A percentile compares a stretch with the other conserved stretches of the same genome.
phyloP scores from a whole-genome alignment of 176 grass and related monocot genomes.

The Chloris gayana region DNA sequence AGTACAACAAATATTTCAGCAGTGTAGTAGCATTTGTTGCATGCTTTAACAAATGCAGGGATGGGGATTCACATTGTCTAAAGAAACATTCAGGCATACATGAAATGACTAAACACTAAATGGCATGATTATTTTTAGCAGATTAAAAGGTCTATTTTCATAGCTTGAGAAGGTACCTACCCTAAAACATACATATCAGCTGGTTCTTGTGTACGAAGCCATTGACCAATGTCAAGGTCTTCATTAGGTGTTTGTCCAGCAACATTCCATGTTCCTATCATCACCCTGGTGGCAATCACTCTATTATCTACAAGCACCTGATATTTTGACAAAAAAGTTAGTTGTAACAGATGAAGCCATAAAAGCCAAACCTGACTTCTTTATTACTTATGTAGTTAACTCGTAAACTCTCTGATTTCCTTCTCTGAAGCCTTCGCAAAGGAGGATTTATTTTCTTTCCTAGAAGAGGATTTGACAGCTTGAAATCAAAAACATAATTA shows the following conservation, averaged over 20 bases:
- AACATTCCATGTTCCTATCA: slow-evolving; percentile 38
- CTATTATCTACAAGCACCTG: slow-evolving; percentile 13
- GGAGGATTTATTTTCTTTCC: slow-evolving; percentile 24
- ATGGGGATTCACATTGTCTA: background rate
- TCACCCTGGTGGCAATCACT: slow-evolving; percentile 47
- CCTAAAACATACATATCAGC: slow-evolving; percentile 35
- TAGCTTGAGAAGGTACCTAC: slow-evolving; percentile 38
- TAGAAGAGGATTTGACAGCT: slow-evolving; percentile 8
- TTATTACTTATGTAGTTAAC: slow-evolving; percentile 69
- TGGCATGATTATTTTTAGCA: background rate
- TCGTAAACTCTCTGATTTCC: slow-evolving; percentile 68
- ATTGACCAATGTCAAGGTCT: slow-evolving; percentile 55
- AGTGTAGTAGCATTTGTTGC: background rate
- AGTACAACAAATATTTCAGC: background rate
- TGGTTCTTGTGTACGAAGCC: slow-evolving; percentile 56
- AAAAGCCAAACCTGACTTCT: slow-evolving; percentile 64
- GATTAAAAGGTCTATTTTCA: background rate
- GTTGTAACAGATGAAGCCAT: background rate
- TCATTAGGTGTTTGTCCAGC: slow-evolving; percentile 53
- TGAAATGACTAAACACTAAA: background rate
- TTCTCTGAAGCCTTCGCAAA: slow-evolving; percentile 40
- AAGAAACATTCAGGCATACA: background rate
- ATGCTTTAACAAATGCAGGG: background rate
- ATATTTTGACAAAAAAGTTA: background rate
- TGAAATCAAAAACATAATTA: background rate